These are phyloP conservation scores for Ophiocordyceps polyrhachis-furcata DNA, from an alignment of 2,329 filamentous ascomycete species.

Conservation along the genomic window DNA sequence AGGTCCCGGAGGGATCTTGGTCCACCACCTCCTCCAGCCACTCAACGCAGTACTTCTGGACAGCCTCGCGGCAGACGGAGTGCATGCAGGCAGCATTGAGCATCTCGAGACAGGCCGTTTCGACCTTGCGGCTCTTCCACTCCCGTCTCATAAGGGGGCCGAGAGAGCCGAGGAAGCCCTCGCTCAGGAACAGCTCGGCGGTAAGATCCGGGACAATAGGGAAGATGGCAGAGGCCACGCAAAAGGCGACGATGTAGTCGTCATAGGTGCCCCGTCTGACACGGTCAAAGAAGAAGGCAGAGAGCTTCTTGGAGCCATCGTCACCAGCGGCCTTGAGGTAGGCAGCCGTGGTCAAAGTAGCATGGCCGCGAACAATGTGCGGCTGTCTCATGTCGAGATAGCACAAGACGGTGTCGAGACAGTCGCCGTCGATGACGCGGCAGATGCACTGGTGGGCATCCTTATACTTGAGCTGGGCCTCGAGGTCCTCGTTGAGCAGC, in stretches of 20 bases:
- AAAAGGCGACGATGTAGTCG: constrained; percentile 81
- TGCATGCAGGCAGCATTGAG: constrained; percentile 86
- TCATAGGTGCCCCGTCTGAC: constrained; percentile 63
- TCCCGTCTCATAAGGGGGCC: constrained; percentile 59
- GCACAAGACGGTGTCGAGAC: constrained; percentile 68
- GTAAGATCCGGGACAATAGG: constrained; percentile 64
- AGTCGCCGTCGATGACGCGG: constrained; percentile 50
- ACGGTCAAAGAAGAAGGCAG: constrained; percentile 54
- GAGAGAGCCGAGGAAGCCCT: constrained; percentile 66
- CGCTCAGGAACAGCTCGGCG: constrained; percentile 64
- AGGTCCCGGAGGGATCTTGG: constrained; percentile 42
- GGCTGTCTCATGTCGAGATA: constrained; percentile 73
- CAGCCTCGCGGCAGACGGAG: constrained; percentile 59
- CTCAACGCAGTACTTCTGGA: constrained; percentile 65
- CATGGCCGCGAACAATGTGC: constrained; percentile 57
- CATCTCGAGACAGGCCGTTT: constrained; percentile 73
- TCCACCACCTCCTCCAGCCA: constrained; percentile 78
- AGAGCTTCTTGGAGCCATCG: constrained; percentile 49
- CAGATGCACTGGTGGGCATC: constrained; percentile 27
- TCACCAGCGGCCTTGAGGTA: constrained; percentile 63
- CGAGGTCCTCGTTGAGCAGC: constrained; percentile 36
- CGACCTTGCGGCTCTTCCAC: constrained; percentile 71
- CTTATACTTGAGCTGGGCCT: constrained; percentile 23
- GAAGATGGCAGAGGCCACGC: constrained; percentile 75
- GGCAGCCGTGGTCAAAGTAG: constrained; percentile 63